Percentiles rank a stretch among this genome's conserved stretches.
These are phyloP conservation scores for Megacollybia platyphylla DNA, from an alignment of 1,284 basidiomycete species.

Conservation along the genomic window DNA sequence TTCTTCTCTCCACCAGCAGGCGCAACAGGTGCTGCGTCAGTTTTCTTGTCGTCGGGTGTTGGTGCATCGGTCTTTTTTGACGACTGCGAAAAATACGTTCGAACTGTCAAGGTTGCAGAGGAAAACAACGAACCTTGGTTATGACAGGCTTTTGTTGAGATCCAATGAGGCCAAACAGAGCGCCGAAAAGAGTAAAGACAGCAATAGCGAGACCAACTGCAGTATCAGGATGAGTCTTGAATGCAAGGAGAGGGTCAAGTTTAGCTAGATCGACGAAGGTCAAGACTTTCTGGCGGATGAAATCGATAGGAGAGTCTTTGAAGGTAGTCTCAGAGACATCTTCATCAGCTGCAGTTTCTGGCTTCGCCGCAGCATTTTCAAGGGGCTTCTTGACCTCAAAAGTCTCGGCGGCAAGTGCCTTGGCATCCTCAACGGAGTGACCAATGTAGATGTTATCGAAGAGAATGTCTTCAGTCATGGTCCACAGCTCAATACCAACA, in stretches of 20 bases:
- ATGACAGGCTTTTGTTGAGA: conserved; percentile 51
- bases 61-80: conserved; percentile 65
- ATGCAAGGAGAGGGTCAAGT: conserved; percentile 59
- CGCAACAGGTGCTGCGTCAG: conserved; percentile 50
- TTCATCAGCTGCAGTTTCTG: conserved; percentile 37
- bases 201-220: conserved; percentile 65
- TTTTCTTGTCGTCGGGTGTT: conserved; percentile 52
- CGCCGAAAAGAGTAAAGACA: conserved; percentile 68
- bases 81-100: conserved; percentile 24
- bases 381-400: conserved; percentile 74
- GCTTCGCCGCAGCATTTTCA: conserved; percentile 45
- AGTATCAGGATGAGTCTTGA: conserved; percentile 78
- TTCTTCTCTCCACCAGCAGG: conserved; percentile 59
- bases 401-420: conserved; percentile 70
- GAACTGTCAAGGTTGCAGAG: conserved; percentile 5
- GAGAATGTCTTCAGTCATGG: conserved; percentile 95
- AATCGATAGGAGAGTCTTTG: conserved; percentile 64
- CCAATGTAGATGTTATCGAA: conserved; percentile 94
- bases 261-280: conserved; percentile 65
- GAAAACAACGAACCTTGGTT: conserved; percentile 32
- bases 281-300: conserved; percentile 65
- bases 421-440: conserved; percentile 76
- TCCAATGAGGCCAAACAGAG: conserved; percentile 69
- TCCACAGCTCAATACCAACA: conserved; percentile 96
- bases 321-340: conserved; percentile 44